Evolutionary conservation across 2,329 filamentous ascomycete genomes (phyloP).

Genomic region (Penicillium nordicum): DNA sequence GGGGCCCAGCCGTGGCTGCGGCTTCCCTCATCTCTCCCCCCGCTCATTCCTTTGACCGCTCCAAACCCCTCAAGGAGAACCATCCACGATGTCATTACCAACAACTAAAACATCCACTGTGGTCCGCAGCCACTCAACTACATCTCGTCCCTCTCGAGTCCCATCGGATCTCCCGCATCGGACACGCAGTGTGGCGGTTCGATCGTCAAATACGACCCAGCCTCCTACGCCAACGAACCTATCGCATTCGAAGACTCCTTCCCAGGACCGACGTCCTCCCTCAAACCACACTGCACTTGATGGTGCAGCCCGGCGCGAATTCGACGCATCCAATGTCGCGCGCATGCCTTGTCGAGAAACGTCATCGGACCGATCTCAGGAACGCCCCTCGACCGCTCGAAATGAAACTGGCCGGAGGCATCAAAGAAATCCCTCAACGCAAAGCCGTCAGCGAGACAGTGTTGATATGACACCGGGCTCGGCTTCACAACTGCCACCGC

Average conservation of each 20-base stretch:
- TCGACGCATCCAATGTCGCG: constrained; percentile 67
- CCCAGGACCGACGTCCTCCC: constrained; percentile 46
- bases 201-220: constrained; percentile 39
- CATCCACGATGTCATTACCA: constrained; percentile 44
- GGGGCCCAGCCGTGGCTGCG: constrained; percentile 9
- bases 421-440: constrained; percentile 40
- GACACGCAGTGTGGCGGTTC: constrained; percentile 45
- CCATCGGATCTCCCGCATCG: constrained; percentile 46
- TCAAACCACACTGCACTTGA: constrained; percentile 49
- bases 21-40: constrained; percentile 12
- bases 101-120: constrained; percentile 46
- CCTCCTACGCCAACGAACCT: constrained; percentile 31
- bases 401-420: constrained; percentile 52
- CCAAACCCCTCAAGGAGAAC: constrained; percentile 7
- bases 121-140: constrained; percentile 50
- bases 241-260: constrained; percentile 40
- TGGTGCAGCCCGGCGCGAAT: constrained; percentile 63
- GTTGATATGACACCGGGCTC: constrained; percentile 46
- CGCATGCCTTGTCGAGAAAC: constrained; percentile 58
- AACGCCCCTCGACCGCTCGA: constrained; percentile 44
- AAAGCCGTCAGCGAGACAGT: constrained; percentile 43
- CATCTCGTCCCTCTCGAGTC: constrained; percentile 43
- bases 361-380: constrained; percentile 58
- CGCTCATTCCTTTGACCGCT: constrained; percentile 16
- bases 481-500: constrained; percentile 53